These are phyloP conservation scores for Sesbania bispinosa DNA, from an alignment of 306 rosid species.

Conservation along the genomic window DNA sequence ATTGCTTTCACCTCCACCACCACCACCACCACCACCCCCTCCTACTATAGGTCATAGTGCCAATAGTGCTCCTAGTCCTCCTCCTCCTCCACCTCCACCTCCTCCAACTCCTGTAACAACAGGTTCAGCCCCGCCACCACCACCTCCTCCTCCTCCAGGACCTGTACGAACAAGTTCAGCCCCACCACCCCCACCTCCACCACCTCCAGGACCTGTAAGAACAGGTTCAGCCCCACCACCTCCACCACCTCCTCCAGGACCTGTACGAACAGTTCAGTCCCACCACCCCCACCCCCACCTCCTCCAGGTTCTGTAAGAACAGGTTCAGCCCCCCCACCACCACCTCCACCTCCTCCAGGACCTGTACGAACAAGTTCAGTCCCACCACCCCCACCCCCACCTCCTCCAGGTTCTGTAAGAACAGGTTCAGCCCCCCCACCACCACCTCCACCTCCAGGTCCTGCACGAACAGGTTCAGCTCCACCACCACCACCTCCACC, in stretches of 20 bases:
- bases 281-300: conserved; percentile 20
- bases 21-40: conserved; percentile 14
- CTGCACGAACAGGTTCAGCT: not conserved
- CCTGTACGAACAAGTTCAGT: conserved; percentile 12
- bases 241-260: conserved; percentile 36
- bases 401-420: conserved; percentile 16
- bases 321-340: conserved; percentile 22
- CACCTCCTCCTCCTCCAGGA: conserved; percentile 32
- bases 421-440: conserved; percentile 26
- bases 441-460: conserved; percentile 21
- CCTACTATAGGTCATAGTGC: not conserved
- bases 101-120: conserved; percentile 20
- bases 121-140: conserved; percentile 26
- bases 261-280: not conserved
- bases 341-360: conserved; percentile 49
- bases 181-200: conserved; percentile 17
- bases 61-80: not conserved
- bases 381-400: conserved; percentile 33
- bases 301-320: conserved; percentile 24
- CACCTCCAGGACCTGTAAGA: conserved; percentile 22
- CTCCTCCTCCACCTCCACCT: conserved; percentile 32
- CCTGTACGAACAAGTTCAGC: not conserved
- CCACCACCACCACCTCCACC: conserved; percentile 36
- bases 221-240: conserved; percentile 28
- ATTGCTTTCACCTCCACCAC: conserved; percentile 16